phyloP scores from a whole-genome alignment of 2,329 filamentous ascomycete genomes.

The Sodiomyces alkalinus region DNA sequence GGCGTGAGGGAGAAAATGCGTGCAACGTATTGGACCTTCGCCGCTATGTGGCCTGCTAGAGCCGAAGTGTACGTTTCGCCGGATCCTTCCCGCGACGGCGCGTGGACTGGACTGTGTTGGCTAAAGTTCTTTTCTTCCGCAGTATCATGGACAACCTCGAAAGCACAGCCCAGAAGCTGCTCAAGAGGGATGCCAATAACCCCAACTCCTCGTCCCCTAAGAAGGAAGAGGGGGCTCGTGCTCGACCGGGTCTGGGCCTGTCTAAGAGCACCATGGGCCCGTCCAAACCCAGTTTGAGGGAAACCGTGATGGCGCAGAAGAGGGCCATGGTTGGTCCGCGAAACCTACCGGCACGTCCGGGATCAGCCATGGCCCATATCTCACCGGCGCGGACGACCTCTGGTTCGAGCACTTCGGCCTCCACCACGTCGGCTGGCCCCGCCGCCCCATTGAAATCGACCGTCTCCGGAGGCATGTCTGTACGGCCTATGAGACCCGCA shows the following conservation, averaged over 20 bases:
- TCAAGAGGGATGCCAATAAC: conserved; percentile 75
- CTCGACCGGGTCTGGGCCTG: conserved; percentile 42
- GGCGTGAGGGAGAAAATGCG: conserved; percentile 78
- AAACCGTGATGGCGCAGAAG: conserved; percentile 74
- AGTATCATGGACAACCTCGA: conserved; percentile 72
- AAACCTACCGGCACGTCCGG: conserved; percentile 40
- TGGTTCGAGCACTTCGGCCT: conserved; percentile 21
- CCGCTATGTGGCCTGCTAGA: conserved; percentile 58
- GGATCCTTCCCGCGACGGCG: too few species aligned
- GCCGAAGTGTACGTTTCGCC: conserved; percentile 49
- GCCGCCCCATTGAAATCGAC: too few species aligned
- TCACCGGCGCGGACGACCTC: conserved; percentile 19
- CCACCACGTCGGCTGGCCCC: conserved; percentile 20
- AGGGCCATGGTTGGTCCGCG: conserved; percentile 37
- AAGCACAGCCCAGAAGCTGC: conserved; percentile 57
- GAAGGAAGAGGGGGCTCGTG: conserved; percentile 32
- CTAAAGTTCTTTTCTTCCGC: conserved; percentile 10
- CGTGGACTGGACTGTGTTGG: conserved; percentile 2
- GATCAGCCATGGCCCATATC: conserved; percentile 48
- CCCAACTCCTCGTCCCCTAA: conserved; percentile 49
- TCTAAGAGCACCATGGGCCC: conserved; percentile 44
- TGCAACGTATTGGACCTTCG: conserved; percentile 74
- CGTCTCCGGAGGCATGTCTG: conserved; percentile 42
- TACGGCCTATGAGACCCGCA: conserved; percentile 46
- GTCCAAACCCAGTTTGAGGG: conserved; percentile 55